Evolutionary conservation across 805 yeast species (phyloP).

Genomic region (Yamadazyma philogaea): DNA sequence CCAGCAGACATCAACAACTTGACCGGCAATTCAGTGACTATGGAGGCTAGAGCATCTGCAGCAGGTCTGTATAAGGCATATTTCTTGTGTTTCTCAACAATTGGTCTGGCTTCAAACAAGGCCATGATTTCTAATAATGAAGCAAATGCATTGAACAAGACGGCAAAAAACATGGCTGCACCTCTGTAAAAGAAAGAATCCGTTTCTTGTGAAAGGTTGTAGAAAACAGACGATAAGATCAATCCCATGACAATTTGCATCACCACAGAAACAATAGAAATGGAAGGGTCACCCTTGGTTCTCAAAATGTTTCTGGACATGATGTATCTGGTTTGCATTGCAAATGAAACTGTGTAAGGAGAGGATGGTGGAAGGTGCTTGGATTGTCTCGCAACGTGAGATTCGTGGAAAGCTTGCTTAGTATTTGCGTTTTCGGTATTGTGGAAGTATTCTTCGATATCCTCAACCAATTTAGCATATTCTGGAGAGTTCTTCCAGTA

Average conservation of each 20-base stretch:
- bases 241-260: slow-evolving; percentile 33
- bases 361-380: slow-evolving; percentile 4
- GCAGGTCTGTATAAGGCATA: slow-evolving; percentile 72
- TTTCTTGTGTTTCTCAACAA: slow-evolving; percentile 65
- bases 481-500: slow-evolving; percentile 59
- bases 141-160: slow-evolving; percentile 57
- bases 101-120: slow-evolving; percentile 58
- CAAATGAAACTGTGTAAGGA: slow-evolving; percentile 6
- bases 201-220: slow-evolving; percentile 47
- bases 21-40: slow-evolving; percentile 56
- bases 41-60: slow-evolving; percentile 64
- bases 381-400: slow-evolving; percentile 9
- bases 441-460: slow-evolving; percentile 40
- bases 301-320: slow-evolving; percentile 8
- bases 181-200: slow-evolving; percentile 59
- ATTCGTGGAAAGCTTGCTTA: slow-evolving; percentile 1
- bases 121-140: slow-evolving; percentile 57
- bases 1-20: slow-evolving; percentile 41
- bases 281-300: slow-evolving; percentile 8
- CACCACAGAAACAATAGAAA: slow-evolving; percentile 5
- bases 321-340: slow-evolving; percentile 9
- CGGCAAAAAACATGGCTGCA: slow-evolving; percentile 58
- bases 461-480: slow-evolving; percentile 34
- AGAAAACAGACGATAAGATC: slow-evolving; percentile 58
- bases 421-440: slow-evolving; percentile 15